Conservation (phyloP, 2,329 filamentous ascomycete species). For the Simplicillium sp. region DNA sequence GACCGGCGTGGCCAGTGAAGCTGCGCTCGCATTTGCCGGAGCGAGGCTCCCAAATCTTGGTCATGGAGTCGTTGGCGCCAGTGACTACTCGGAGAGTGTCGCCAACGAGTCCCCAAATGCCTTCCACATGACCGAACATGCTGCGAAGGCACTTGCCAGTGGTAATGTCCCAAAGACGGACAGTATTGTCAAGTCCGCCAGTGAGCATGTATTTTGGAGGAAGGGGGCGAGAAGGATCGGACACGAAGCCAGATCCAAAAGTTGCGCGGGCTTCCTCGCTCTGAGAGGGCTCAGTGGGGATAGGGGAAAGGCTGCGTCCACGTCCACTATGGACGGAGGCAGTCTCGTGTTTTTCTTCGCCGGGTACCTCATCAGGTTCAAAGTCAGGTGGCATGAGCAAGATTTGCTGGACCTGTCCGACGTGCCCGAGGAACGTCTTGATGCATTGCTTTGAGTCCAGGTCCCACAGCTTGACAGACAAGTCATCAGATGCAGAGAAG, state of each 20-base stretch:
- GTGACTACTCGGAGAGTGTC: conserved; percentile 83
- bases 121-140: conserved; percentile 95
- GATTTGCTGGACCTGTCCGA: conserved; percentile 91
- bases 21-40: conserved; percentile 88
- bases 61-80: conserved; percentile 86
- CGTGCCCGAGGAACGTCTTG: conserved; percentile 72
- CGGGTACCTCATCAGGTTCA: conserved; percentile 63
- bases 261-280: conserved; percentile 37
- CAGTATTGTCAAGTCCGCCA: conserved; percentile 81
- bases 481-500: conserved; percentile 89
- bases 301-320: conserved; percentile 32
- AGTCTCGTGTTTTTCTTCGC: conserved; percentile 43
- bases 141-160: conserved; percentile 77
- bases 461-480: conserved; percentile 87
- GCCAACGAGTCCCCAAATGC: conserved; percentile 85
- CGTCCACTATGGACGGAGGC: conserved; percentile 38
- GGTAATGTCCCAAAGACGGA: conserved; percentile 84
- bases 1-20: conserved; percentile 81
- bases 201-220: conserved; percentile 91
- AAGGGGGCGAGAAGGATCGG: conserved; percentile 52
- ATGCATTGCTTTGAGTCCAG: conserved; percentile 76
- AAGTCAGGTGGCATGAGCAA: conserved; percentile 78
- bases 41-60: conserved; percentile 87
- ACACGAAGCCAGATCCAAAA: conserved; percentile 54
- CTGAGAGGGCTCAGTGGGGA: conserved; percentile 16